Base-by-base conservation (phyloP, 2,329 filamentous ascomycete species). In the Phyllosticta paracitricarpa region DNA sequence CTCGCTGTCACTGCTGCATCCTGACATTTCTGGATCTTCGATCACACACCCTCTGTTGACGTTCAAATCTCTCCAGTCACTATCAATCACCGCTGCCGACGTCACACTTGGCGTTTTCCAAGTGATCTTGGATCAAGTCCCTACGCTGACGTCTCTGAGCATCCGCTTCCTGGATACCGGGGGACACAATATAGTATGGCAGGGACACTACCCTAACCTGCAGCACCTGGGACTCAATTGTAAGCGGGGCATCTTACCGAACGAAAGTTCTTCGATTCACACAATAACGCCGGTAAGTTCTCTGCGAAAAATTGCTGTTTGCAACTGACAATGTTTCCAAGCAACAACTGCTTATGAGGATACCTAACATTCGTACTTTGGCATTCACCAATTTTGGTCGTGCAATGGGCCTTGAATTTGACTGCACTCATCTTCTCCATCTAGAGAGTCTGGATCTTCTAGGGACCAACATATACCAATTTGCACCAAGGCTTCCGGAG, bases 1-100 rank as follows among this genome's bases (percentile, higher is more conserved):
- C 5, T 64, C 68, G 4, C 54, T 76, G n/a, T 68, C 69, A n/a
- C 66, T 76, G 35, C 52, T 72, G 1, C 66, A 65, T 4, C 58
- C 69, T 5, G 68, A 66, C 3, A 51, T 69, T 4, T 65, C 68
- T 48, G 67, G 66, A 4, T 65, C 71, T 1, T 68, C 69, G 6
- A 59, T 75, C 8, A 63, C 72, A 12, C 68, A 72, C n/a, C 63
- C 73, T 10, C 67, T 66, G 6, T 66, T 68, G 52, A 63, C 56
- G 22, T 68, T 68, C 24, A 55, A 56, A 1, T 68, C 65, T 2
- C 62, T 76, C 14, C 69, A 69, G 54, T 69, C 61, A 19, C 51
- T 74, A 2, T 63, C 66, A 2, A 35, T 74, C 59, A 64, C 64
- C 12, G 63, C 68, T 4, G 57, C 59, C 7, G 54, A 57, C 19